Evolutionary conservation across 345 rosid genomes (phyloP).

Genomic region (Cardamine occulta): DNA sequence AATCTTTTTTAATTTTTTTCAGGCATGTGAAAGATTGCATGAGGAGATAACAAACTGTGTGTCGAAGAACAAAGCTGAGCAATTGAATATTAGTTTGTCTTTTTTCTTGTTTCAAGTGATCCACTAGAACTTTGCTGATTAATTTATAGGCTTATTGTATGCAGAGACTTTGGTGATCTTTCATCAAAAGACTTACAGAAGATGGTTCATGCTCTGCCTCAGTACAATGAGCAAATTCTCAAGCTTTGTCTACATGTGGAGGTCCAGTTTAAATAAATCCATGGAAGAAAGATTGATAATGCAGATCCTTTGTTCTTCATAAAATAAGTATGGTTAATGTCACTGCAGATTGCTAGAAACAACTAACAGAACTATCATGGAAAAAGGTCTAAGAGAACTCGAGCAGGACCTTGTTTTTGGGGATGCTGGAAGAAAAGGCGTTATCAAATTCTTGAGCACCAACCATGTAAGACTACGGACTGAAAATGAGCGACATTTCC

Average conservation of each 20-base stretch:
- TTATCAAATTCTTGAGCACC: slow-evolving; percentile 72
- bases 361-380: slow-evolving; percentile 80
- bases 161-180: slow-evolving; percentile 77
- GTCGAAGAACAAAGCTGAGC: slow-evolving; percentile 92
- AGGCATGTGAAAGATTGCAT: slow-evolving; percentile 90
- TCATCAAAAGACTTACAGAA: slow-evolving; percentile 87
- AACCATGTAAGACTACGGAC: slow-evolving; percentile 55
- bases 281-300: slow-evolving; percentile 12
- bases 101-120: slow-evolving; percentile 23
- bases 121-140: slow-evolving; percentile 5
- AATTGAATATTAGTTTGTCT: slow-evolving; percentile 53
- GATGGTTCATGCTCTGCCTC: slow-evolving; percentile 98
- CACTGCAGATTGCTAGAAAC: slow-evolving; percentile 87
- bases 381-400: slow-evolving; percentile 73
- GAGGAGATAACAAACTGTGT: slow-evolving; percentile 88
- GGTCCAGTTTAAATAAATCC: slow-evolving; percentile 53
- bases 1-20: slow-evolving; percentile 23
- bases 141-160: slow-evolving; percentile 23
- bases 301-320: neutral
- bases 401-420: slow-evolving; percentile 98
- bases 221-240: slow-evolving; percentile 95
- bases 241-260: slow-evolving; percentile 97
- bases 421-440: slow-evolving; percentile 94
- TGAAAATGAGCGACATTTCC: slow-evolving; percentile 41
- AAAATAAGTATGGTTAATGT: neutral